Base-by-base conservation (phyloP, 352 stramenopile genomes). In the Phytophthora podocarpi region DNA sequence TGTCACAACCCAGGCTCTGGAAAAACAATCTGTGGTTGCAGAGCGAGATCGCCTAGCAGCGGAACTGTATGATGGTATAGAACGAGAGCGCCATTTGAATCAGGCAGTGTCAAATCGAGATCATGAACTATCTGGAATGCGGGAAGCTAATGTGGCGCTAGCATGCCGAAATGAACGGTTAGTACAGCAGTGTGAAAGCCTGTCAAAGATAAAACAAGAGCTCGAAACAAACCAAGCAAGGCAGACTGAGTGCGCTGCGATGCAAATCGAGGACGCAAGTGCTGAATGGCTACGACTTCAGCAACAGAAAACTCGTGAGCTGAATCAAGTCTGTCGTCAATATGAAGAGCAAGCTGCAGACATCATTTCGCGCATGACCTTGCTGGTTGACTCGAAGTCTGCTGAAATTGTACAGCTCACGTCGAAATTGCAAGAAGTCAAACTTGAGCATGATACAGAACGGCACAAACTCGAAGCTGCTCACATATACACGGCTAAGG, bases 371-470 rank as follows among this genome's bases (percentile, higher is more conserved):
- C 56, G 52, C 23, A 80, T 85, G 75, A 83, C 73, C 1, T 42
- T 54, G 10, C n/a, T 65, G n/a, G 54, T 85, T 32, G 64, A 75
- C 7, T 48, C 61, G 13, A 89, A 89, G 42, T 59, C 70, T 7
- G 45, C 6, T 6, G 34, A 62, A 11, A 40, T 89, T 18, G 67
- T 82, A 20, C 8, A 64, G n/a, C 40, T 82, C 5, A 80, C 59
- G 24, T 16, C 51, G 41, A 57, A 40, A 15, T 34, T 75, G 30
- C 59, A 42, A 7, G 18, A 63, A 31, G 23, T 41, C 8, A 49
- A 63, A 12, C 12, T 35, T 13, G 23, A 43, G 6, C 26, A 58
- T 39, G 35, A 45, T 48, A 28, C 27, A 24, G 46, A 66, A n/a
- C 16, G 39, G 3, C 15, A 43, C 1, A 40, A 58, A 30, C 28